phyloP scores from a whole-genome alignment of 805 yeast genomes.

The Wickerhamomyces silvicola region DNA sequence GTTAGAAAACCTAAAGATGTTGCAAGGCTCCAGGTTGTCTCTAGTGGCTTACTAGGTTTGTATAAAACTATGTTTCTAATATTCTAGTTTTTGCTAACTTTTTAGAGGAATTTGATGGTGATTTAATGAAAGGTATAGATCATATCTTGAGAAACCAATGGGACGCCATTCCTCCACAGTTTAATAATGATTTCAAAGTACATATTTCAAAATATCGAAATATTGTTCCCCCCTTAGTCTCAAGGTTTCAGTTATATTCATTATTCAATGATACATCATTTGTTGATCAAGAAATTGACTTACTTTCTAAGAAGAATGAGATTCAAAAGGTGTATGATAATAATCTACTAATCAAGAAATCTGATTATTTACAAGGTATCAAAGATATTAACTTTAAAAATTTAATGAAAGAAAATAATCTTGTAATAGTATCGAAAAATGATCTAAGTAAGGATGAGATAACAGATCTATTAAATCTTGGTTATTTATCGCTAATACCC shows the following conservation, averaged over 20 bases:
- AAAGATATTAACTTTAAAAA: conserved; percentile 1
- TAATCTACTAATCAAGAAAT: conserved; percentile 28
- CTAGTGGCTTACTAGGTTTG: no score
- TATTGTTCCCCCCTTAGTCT: conserved; percentile 10
- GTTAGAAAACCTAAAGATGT: conserved; percentile 6
- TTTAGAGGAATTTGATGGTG: neutral
- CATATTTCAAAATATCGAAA: conserved; percentile 14
- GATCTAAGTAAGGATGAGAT: conserved; percentile 16
- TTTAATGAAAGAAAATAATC: neutral
- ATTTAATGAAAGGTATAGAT: conserved; percentile 3
- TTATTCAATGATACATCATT: conserved; percentile 41
- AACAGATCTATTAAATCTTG: conserved; percentile 30
- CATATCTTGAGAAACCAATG: conserved; percentile 11
- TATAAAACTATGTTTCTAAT: no score
- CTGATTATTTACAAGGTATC: conserved; percentile 12
- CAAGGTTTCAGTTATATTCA: conserved; percentile 38
- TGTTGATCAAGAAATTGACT: conserved; percentile 41
- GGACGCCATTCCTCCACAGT: conserved; percentile 9
- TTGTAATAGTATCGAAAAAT: neutral
- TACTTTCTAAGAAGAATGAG: conserved; percentile 29
- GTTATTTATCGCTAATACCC: conserved; percentile 38
- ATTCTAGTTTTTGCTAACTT: no score
- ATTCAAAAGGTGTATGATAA: conserved; percentile 27
- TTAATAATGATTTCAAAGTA: conserved; percentile 12
- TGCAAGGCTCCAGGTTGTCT: conserved; percentile 1